Evolutionary conservation across 2,329 filamentous ascomycete genomes (phyloP).

Genomic region (Anisogramma anomala): DNA sequence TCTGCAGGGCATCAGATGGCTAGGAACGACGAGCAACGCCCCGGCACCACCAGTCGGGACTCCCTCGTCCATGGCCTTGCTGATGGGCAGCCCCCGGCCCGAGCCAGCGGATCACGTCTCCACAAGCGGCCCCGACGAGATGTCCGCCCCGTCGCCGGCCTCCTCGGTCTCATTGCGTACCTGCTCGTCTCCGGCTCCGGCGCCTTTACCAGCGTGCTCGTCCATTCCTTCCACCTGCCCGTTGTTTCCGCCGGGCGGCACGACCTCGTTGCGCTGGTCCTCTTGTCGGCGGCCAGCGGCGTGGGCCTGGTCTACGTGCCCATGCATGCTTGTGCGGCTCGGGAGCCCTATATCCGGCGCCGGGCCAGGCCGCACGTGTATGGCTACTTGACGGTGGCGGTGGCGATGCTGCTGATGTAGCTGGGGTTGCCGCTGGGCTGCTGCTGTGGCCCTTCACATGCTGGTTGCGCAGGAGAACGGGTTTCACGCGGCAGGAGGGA

Average conservation of each 20-base stretch:
- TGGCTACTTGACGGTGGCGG: slow-evolving; percentile 6
- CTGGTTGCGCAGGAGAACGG: slow-evolving; percentile 7
- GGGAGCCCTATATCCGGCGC: slow-evolving; percentile 5
- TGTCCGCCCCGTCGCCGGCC: not conserved
- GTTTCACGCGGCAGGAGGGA: not conserved
- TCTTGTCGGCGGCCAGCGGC: slow-evolving; percentile 8
- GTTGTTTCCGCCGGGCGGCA: not conserved
- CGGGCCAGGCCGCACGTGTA: slow-evolving; percentile 5
- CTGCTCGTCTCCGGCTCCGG: not conserved
- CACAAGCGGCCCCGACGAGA: not conserved
- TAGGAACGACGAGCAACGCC: slow-evolving; percentile 1
- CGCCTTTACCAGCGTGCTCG: slow-evolving; percentile 5
- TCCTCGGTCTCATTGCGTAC: slow-evolving; percentile 2
- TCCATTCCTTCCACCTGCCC: slow-evolving; percentile 3
- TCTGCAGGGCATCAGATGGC: too few species aligned
- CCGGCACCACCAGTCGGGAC: slow-evolving; percentile 2
- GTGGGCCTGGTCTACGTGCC: slow-evolving; percentile 10
- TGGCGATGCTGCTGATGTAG: slow-evolving; percentile 7
- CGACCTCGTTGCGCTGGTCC: slow-evolving; percentile 6
- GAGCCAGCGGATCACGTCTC: not conserved
- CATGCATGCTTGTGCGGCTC: slow-evolving; percentile 7
- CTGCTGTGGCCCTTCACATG: slow-evolving; percentile 4
- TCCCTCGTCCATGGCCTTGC: not conserved
- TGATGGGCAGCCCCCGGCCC: not conserved
- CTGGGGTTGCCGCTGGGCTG: slow-evolving; percentile 7